Evolutionary conservation across 352 stramenopile species (phyloP).

Genomic region (Globisporangium apiculatum): DNA sequence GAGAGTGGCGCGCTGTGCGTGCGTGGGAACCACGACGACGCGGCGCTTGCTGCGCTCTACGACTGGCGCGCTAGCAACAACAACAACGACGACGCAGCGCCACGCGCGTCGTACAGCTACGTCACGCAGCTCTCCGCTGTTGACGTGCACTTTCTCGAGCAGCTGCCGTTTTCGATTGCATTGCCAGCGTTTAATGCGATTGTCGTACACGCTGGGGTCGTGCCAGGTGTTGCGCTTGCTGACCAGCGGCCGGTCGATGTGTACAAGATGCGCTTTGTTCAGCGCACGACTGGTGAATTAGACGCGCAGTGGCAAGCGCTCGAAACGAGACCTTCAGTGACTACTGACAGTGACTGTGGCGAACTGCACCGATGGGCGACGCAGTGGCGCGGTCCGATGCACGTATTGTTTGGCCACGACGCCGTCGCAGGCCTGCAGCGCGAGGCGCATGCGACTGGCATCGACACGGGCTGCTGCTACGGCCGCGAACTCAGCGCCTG

Average conservation of each 20-base stretch:
- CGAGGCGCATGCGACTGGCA: slow-evolving; percentile 83
- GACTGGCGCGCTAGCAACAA: slow-evolving; percentile 23
- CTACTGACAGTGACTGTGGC: slow-evolving; percentile 11
- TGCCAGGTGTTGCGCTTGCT: slow-evolving; percentile 48
- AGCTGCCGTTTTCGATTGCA: slow-evolving; percentile 71
- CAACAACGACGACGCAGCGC: background rate
- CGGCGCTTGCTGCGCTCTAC: slow-evolving; percentile 54
- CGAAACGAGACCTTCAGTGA: slow-evolving; percentile 14
- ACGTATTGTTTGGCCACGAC: slow-evolving; percentile 91
- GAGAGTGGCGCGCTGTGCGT: slow-evolving; percentile 47
- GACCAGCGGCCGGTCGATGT: slow-evolving; percentile 85
- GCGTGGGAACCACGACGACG: slow-evolving; percentile 80
- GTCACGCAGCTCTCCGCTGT: slow-evolving; percentile 41
- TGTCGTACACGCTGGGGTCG: slow-evolving; percentile 70
- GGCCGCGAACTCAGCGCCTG: slow-evolving; percentile 80
- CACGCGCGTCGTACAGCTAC: slow-evolving; percentile 52
- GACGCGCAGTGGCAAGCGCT: slow-evolving; percentile 8
- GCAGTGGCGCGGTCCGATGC: slow-evolving; percentile 67
- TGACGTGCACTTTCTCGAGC: slow-evolving; percentile 62
- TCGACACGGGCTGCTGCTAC: slow-evolving; percentile 91
- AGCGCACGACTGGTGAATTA: slow-evolving; percentile 27
- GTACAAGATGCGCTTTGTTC: slow-evolving; percentile 90
- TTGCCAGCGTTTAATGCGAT: slow-evolving; percentile 51
- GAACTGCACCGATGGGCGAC: slow-evolving; percentile 56
- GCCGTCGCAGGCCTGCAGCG: slow-evolving; percentile 79